Conservation (phyloP, 108 stramenopile genomes). For the Cylindrotheca fusiformis region DNA sequence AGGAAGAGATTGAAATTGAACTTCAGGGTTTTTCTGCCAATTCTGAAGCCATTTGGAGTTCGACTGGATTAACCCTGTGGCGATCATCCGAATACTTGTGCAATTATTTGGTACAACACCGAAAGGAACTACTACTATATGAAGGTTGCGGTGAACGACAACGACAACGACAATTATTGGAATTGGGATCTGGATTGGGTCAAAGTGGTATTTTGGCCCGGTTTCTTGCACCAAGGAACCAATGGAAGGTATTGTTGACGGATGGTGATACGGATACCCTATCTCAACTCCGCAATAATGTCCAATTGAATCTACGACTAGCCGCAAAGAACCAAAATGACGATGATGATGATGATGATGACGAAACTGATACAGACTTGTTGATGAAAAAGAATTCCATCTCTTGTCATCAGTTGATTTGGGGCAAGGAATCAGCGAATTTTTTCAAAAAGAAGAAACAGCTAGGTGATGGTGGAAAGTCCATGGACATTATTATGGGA, state of each 20-base stretch:
- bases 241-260: constrained; percentile 29
- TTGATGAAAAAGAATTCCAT: background rate
- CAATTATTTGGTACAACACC: constrained; percentile 41
- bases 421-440: background rate
- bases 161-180: constrained; percentile 3
- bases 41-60: constrained; percentile 60
- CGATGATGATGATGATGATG: background rate
- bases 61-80: constrained; percentile 77
- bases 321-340: background rate
- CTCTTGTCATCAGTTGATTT: constrained; percentile 1
- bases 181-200: constrained; percentile 43
- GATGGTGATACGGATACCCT: constrained; percentile 47
- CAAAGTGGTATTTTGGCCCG: constrained; percentile 38
- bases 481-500: constrained; percentile 12
- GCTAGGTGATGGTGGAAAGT: background rate
- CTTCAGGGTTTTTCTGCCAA: constrained; percentile 52
- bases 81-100: constrained; percentile 59
- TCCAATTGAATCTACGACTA: background rate
- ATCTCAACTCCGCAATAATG: constrained; percentile 34
- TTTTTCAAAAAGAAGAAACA: background rate
- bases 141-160: constrained; percentile 2
- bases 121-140: background rate
- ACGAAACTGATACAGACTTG: background rate
- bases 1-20: constrained; percentile 30
- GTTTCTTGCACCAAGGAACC: constrained; percentile 5